Conservation (phyloP, 208 protist species). For the Crithidia mellificae region DNA sequence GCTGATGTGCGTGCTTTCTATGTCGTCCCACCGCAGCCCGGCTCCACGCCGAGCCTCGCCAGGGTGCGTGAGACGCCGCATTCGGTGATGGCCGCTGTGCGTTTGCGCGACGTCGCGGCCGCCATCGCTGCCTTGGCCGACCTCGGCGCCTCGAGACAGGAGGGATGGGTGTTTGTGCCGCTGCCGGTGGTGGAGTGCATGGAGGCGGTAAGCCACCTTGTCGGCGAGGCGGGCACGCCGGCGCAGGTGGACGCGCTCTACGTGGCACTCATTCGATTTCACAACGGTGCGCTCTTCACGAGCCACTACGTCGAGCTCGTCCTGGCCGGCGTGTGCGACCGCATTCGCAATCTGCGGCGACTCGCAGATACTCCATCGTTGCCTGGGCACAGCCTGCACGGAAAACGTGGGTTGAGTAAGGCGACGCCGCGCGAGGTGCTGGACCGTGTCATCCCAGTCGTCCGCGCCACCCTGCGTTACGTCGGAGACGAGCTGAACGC, state of each 20-base stretch:
- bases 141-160: slow-evolving; percentile 53
- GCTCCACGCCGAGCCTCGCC: slow-evolving; percentile 4
- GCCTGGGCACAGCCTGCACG: too few species aligned
- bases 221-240: slow-evolving; percentile 43
- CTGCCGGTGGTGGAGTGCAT: slow-evolving; percentile 44
- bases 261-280: slow-evolving; percentile 63
- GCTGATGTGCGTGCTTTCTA: slow-evolving; percentile 52
- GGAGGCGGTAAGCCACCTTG: slow-evolving; percentile 46
- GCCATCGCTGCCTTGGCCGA: slow-evolving; percentile 47
- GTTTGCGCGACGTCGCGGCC: slow-evolving; percentile 35
- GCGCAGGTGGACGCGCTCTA: slow-evolving; percentile 63
- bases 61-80: slow-evolving; percentile 69
- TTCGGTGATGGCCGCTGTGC: slow-evolving; percentile 60
- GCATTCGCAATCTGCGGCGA: slow-evolving; percentile 40
- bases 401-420: too few species aligned
- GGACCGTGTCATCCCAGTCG: slow-evolving; percentile 55
- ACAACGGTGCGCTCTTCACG: slow-evolving; percentile 71
- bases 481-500: slow-evolving; percentile 86
- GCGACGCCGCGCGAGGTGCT: slow-evolving; percentile 53
- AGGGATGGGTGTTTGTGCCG: slow-evolving; percentile 74
- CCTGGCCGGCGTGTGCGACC: slow-evolving; percentile 72
- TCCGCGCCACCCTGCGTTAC: slow-evolving; percentile 49
- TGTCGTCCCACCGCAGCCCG: too few species aligned
- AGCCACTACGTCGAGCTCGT: slow-evolving; percentile 70
- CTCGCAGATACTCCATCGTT: too few species aligned